Conservation (phyloP, 2,329 filamentous ascomycete species). For the Ascochyta pisi region DNA sequence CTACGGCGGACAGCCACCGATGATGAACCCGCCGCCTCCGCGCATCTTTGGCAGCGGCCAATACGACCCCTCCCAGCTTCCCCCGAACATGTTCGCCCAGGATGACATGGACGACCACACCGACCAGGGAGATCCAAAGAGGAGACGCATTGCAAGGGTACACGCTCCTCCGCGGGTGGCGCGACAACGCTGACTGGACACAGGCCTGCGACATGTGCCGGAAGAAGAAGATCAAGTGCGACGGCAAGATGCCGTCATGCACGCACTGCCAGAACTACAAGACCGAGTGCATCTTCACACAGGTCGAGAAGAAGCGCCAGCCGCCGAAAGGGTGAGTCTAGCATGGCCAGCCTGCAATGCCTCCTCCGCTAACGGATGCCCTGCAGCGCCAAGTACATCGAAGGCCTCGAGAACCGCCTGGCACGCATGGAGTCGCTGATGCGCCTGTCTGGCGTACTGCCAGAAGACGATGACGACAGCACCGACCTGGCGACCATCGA, state of each 20-base stretch:
- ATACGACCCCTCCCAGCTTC: slow-evolving; percentile 48
- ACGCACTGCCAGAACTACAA: slow-evolving; percentile 98
- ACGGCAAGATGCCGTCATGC: slow-evolving; percentile 93
- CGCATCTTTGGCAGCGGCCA: slow-evolving; percentile 50
- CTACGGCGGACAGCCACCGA: slow-evolving; percentile 46
- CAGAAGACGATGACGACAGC: slow-evolving; percentile 82
- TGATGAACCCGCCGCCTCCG: slow-evolving; percentile 48
- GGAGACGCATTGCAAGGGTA: slow-evolving; percentile 86
- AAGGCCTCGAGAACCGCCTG: slow-evolving; percentile 91
- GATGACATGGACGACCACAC: slow-evolving; percentile 60
- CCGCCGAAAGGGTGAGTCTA: slow-evolving; percentile 83
- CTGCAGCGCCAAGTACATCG: slow-evolving; percentile 90
- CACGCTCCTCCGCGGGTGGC: slow-evolving; percentile 25
- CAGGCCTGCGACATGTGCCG: slow-evolving; percentile 96
- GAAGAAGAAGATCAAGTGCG: slow-evolving; percentile 97
- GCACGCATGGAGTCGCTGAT: slow-evolving; percentile 95
- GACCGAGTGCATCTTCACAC: slow-evolving; percentile 95
- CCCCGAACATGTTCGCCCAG: slow-evolving; percentile 55
- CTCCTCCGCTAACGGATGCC: slow-evolving; percentile 5
- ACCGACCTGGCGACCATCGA: slow-evolving; percentile 90
- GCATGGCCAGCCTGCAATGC: neutral
- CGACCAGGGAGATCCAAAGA: slow-evolving; percentile 76
- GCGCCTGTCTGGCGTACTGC: slow-evolving; percentile 82
- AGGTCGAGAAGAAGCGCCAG: slow-evolving; percentile 98
- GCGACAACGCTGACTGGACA: slow-evolving; percentile 30